Evolutionary conservation across 2,329 filamentous ascomycete species (phyloP).

Genomic region (Cladosporium sp.): DNA sequence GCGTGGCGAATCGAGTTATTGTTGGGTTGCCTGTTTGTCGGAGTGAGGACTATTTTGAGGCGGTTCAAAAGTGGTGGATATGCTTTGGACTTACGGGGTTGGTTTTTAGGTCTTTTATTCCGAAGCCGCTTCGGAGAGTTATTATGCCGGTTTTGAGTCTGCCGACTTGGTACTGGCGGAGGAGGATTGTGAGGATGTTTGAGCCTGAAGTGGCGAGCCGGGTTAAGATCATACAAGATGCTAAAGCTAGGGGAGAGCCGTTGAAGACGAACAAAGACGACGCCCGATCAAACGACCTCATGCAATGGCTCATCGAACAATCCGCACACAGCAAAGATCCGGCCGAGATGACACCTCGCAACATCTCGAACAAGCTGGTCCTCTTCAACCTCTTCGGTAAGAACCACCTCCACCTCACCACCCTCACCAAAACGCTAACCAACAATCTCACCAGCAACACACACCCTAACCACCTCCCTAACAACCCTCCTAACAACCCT

Average conservation of each 20-base stretch:
- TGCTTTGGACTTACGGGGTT: constrained; percentile 13
- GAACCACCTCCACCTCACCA: background rate
- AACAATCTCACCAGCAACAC: background rate
- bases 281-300: constrained; percentile 15
- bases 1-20: constrained; percentile 14
- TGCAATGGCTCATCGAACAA: constrained; percentile 21
- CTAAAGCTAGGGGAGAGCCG: background rate
- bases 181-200: constrained; percentile 9
- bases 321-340: constrained; percentile 6
- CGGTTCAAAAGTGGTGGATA: constrained; percentile 6
- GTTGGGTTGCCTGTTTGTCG: constrained; percentile 15
- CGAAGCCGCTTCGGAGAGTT: background rate
- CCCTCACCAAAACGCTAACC: background rate
- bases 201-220: constrained; percentile 14
- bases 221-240: background rate
- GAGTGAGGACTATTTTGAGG: constrained; percentile 8
- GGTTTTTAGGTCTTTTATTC: constrained; percentile 12
- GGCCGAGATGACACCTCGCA: background rate
- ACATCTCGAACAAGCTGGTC: constrained; percentile 16
- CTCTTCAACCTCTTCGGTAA: constrained; percentile 20
- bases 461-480: constrained; percentile 3
- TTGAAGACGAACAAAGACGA: background rate
- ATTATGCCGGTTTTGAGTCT: constrained; percentile 13
- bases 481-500: constrained; percentile 19
- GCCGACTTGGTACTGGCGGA: constrained; percentile 17